Evolutionary conservation across 1,284 basidiomycete species (phyloP).

Genomic region (Marasmius tenuissimus): DNA sequence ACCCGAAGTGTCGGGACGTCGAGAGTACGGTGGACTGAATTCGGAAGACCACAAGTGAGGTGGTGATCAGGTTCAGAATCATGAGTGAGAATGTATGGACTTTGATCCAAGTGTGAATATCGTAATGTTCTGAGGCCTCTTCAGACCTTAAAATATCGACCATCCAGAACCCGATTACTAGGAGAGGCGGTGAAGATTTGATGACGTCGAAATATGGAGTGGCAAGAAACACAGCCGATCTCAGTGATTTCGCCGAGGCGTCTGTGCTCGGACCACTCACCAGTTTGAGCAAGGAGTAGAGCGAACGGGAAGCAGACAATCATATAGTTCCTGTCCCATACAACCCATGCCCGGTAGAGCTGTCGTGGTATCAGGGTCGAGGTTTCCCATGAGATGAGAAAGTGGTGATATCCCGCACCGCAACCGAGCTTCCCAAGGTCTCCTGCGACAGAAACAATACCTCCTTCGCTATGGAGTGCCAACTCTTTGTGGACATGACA

Average conservation of each 20-base stretch:
- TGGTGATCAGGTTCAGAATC: background rate
- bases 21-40: background rate
- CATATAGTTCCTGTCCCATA: background rate
- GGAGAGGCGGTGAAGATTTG: background rate
- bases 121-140: background rate
- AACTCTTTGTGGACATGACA: no score
- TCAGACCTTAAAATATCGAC: background rate
- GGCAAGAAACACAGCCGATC: no score
- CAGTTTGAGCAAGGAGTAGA: background rate
- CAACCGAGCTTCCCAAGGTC: no score
- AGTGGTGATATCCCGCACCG: no score
- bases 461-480: no score
- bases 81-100: background rate
- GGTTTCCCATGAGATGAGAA: no score
- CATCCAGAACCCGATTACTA: background rate
- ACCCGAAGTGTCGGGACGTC: background rate
- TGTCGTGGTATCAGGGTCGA: background rate
- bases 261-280: background rate
- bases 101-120: background rate
- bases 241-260: background rate
- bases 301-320: background rate
- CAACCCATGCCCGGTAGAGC: background rate
- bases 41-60: background rate
- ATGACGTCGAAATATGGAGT: background rate
- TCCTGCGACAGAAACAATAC: no score